Base-by-base conservation (phyloP, 192 early-diverging fungal genomes). In the Coemansia brasiliensis region DNA sequence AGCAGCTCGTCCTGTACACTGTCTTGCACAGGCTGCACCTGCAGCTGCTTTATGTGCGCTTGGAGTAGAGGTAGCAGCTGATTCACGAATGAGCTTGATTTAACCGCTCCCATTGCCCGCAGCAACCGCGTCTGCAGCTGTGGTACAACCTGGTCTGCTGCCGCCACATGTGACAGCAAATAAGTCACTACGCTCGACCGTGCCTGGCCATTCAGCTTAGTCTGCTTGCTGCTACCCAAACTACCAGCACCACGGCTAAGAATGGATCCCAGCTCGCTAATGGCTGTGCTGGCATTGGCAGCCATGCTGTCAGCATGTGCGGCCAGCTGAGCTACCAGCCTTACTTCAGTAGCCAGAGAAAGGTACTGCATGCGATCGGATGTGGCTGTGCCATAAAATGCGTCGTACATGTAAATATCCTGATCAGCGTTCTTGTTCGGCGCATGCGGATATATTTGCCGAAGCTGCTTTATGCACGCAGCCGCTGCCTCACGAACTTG, bases 401-500 rank as follows among this genome's bases (percentile, higher is more conserved):
- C 61, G 39, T 85, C 85, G 51, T 82, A 74, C 13, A 74, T 82
- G 75, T 85, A 85, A 38, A 87, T 83, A 16, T 61, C 27, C 26
- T 60, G 56, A 29, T 55, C 40, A 18, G 50, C 43, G 59, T 27
- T 15, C 50, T 39, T 20, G 35, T 40, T 44, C 40, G 48, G 15
- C 17, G 58, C 61, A 15, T 71, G 66, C 5, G 62, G 55, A 12
- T 62, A 55, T 38, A 55, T 35, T 4, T 44, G 18, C 27, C 80
- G 71, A 44, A 88, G 69, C 15, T 77, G 63, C 43, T 83, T 57
- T 16, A 94, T 50, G 57, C 91, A 91, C 1, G 60, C 46, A 12
- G 88, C 58, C 5, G 89, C 89, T 4, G 80, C 68, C 4, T 75
- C 67, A 27, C 94, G 91, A 37, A 94, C 80, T 11, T 67, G 61